Percentiles rank a stretch among this genome's conserved stretches.
Conservation (phyloP, 2,329 filamentous ascomycete genomes). For the Fusarium secorum region DNA sequence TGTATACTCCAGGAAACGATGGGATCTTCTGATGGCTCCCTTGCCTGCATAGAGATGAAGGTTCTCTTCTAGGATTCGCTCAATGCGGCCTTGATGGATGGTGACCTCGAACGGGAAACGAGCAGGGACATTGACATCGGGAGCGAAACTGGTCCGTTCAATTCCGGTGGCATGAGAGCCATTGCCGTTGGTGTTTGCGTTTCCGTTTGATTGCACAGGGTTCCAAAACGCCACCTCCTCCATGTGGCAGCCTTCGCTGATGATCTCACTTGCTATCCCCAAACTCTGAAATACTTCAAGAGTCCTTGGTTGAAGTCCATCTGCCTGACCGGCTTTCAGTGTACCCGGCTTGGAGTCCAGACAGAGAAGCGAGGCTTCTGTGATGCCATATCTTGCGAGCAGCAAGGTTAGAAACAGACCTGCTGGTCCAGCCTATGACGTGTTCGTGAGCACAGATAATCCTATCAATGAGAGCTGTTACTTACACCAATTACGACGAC, state of each 20-base stretch:
- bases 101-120: conserved; percentile 8
- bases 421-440: background rate
- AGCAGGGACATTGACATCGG: conserved; percentile 8
- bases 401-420: conserved; percentile 7
- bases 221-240: conserved; percentile 22
- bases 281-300: conserved; percentile 15
- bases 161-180: background rate
- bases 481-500: conserved; percentile 10
- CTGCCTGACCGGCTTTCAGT: conserved; percentile 11
- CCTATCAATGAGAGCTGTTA: accelerated
- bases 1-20: conserved; percentile 9
- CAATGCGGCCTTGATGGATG: conserved; percentile 15
- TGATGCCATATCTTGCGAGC: conserved; percentile 4
- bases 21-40: background rate
- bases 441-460: accelerated
- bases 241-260: conserved; percentile 18
- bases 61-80: conserved; percentile 12
- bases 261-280: conserved; percentile 8
- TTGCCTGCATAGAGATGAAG: background rate
- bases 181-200: background rate
- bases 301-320: conserved; percentile 14
- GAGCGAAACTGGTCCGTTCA: conserved; percentile 7
- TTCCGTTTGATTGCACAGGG: background rate
- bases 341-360: conserved; percentile 10
- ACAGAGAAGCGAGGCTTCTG: background rate